Evolutionary conservation across 2,329 filamentous ascomycete species (phyloP).

Genomic region (Coniochaeta pulveracea): DNA sequence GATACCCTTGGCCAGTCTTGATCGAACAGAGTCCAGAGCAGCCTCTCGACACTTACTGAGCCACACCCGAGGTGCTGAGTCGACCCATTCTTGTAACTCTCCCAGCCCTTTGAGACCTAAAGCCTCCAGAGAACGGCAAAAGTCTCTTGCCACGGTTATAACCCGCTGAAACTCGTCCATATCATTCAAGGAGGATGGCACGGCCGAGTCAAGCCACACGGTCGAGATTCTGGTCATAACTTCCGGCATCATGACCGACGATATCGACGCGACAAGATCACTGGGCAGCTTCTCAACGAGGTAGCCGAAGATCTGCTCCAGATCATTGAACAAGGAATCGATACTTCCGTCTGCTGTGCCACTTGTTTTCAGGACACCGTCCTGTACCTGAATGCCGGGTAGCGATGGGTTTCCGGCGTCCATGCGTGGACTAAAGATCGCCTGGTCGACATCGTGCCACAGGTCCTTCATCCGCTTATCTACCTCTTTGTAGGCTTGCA

Average conservation of each 20-base stretch:
- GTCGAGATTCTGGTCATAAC: constrained; percentile 58
- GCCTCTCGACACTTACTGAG: constrained; percentile 71
- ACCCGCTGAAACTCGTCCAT: constrained; percentile 61
- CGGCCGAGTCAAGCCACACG: constrained; percentile 62
- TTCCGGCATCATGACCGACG: constrained; percentile 57
- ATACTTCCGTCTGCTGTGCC: constrained; percentile 33
- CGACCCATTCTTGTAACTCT: constrained; percentile 68
- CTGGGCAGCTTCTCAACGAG: constrained; percentile 39
- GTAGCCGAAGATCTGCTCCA: constrained; percentile 39
- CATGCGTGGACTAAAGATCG: constrained; percentile 50
- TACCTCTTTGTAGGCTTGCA: constrained; percentile 49
- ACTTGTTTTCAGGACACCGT: constrained; percentile 28
- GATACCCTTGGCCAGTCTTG: constrained; percentile 52
- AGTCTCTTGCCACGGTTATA: constrained; percentile 50
- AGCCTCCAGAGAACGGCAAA: constrained; percentile 52
- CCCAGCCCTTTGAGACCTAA: constrained; percentile 51
- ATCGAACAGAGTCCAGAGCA: constrained; percentile 64
- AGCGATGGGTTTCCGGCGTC: constrained; percentile 22
- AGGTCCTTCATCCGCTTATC: constrained; percentile 48
- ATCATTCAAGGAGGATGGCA: constrained; percentile 63
- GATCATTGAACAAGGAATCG: constrained; percentile 39
- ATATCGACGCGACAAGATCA: constrained; percentile 48
- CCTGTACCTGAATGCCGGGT: constrained; percentile 28
- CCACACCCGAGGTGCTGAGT: constrained; percentile 73
- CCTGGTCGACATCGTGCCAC: constrained; percentile 51